Evolutionary conservation across 345 rosid genomes (phyloP).

Genomic region (Pelargonium nanum): DNA sequence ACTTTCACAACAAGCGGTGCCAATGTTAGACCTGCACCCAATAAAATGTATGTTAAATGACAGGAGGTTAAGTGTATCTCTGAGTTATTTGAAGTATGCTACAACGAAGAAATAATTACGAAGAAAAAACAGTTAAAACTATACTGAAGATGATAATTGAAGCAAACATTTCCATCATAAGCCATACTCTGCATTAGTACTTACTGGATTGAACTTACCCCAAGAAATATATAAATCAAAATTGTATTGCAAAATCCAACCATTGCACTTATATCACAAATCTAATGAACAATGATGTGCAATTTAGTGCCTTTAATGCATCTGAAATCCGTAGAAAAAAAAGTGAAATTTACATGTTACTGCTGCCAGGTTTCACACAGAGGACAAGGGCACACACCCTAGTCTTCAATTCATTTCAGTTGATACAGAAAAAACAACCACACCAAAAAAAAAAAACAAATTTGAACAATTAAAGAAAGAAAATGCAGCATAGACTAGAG

Average conservation of each 20-base stretch:
- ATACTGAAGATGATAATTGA: too few relatives aligned
- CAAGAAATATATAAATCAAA: background rate
- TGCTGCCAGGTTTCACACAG: background rate
- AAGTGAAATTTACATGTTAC: background rate
- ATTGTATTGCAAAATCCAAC: background rate
- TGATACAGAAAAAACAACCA: background rate
- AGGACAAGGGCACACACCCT: background rate
- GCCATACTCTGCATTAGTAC: background rate
- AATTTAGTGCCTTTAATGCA: too few relatives aligned
- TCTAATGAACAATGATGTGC: background rate
- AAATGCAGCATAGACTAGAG: background rate
- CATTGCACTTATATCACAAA: too few relatives aligned
- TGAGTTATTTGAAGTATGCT: background rate
- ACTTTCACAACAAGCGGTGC: constrained; percentile 90
- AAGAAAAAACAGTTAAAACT: too few relatives aligned
- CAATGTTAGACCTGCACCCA: constrained; percentile 62
- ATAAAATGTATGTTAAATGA: background rate
- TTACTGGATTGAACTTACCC: background rate
- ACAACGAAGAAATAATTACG: background rate
- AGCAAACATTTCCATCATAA: too few relatives aligned
- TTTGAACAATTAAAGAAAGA: too few relatives aligned
- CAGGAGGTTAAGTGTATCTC: background rate
- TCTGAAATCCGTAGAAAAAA: background rate
- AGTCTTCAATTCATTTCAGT: background rate
- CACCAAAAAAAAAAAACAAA: too few relatives aligned